Conservation (phyloP, 495 filamentous ascomycete species). For the Aspergillus mulundensis region DNA sequence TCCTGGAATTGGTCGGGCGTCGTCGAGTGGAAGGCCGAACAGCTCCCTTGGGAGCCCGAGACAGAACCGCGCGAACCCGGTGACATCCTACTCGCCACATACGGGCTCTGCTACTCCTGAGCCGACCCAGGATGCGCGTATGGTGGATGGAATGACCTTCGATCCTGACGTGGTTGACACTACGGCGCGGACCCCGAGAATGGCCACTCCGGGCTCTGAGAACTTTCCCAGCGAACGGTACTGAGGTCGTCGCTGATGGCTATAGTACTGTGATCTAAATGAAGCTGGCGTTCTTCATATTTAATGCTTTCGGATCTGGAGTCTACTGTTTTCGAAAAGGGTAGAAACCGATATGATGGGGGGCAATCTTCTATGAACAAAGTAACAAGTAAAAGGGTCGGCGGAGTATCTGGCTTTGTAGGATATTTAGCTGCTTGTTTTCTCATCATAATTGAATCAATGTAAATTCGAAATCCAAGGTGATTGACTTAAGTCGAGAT, state of each 20-base stretch:
- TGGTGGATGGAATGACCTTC: slow-evolving; percentile 55
- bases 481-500: too few relatives aligned
- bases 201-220: slow-evolving; percentile 26
- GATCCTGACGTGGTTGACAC: slow-evolving; percentile 52
- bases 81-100: slow-evolving; percentile 14
- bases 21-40: slow-evolving; percentile 33
- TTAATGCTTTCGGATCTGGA: neutral
- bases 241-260: neutral
- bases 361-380: neutral
- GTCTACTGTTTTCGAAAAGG: neutral
- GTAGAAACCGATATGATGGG: neutral
- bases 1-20: slow-evolving; percentile 27
- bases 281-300: neutral
- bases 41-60: slow-evolving; percentile 35
- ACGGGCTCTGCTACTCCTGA: slow-evolving; percentile 34
- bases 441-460: neutral
- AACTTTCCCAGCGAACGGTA: neutral
- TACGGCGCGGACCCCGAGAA: slow-evolving; percentile 41
- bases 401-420: neutral
- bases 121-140: slow-evolving; percentile 42
- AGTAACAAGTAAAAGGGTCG: neutral
- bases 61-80: slow-evolving; percentile 24
- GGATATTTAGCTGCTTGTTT: neutral
- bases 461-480: too few relatives aligned
- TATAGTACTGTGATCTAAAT: neutral